Evolutionary conservation across 495 filamentous ascomycete species (phyloP).

Genomic region (Tuber aestivum): DNA sequence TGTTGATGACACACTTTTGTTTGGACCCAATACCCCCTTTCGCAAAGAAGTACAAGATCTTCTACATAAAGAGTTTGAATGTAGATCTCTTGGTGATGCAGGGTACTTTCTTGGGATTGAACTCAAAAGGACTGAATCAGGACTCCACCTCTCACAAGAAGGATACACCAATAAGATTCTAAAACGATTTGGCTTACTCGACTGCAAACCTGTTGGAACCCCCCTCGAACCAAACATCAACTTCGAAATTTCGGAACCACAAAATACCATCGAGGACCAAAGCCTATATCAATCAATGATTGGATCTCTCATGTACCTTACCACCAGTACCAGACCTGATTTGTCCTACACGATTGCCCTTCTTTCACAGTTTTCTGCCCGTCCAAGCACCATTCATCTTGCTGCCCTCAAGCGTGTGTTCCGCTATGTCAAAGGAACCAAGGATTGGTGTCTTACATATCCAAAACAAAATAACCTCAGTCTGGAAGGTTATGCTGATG

Average conservation of each 20-base stretch:
- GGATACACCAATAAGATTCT: conserved; percentile 9
- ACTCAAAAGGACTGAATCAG: not conserved
- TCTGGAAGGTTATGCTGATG: too few relatives aligned
- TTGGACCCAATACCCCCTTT: not conserved
- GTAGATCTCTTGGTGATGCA: not conserved
- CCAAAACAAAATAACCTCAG: not conserved
- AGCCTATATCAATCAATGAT: conserved; percentile 6
- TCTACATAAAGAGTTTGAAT: not conserved
- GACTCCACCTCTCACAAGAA: not conserved
- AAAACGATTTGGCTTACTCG: not conserved
- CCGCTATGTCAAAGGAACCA: conserved; percentile 5
- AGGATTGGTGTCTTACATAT: not conserved
- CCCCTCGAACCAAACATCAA: not conserved
- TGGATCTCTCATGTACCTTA: too few relatives aligned
- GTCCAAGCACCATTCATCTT: not conserved
- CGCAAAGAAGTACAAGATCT: too few relatives aligned
- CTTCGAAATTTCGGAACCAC: not conserved
- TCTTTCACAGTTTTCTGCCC: conserved; percentile 17
- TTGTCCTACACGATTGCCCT: conserved; percentile 10
- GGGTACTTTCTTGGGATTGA: conserved; percentile 1
- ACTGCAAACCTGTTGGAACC: not conserved
- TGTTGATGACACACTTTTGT: conserved; percentile 9
- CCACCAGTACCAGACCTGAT: conserved; percentile 25
- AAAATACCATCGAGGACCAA: not conserved
- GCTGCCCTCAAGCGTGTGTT: conserved; percentile 12